A percentile compares a stretch with the other conserved stretches of the same genome.
Evolutionary conservation across 2,329 filamentous ascomycete genomes (phyloP).

Genomic region (Aureobasidium vineae): DNA sequence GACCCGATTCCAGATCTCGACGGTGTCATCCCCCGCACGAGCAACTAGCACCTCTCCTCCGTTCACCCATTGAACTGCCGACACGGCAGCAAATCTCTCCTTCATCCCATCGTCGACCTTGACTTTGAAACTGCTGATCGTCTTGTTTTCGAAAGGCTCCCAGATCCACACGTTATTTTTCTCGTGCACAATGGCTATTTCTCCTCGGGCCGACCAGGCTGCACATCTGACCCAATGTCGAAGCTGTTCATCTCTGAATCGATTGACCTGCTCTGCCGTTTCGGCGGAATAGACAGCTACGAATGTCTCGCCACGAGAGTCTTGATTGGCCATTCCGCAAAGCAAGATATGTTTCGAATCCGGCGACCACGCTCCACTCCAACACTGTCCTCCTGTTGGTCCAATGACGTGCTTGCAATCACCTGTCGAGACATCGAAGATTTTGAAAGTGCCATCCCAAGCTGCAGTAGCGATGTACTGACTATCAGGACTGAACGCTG

Average conservation of each 20-base stretch:
- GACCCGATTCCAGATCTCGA: conserved; percentile 7
- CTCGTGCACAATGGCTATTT: not conserved
- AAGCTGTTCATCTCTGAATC: not conserved
- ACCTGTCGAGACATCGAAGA: not conserved
- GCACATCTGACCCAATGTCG: not conserved
- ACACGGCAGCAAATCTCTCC: not conserved
- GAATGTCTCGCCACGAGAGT: not conserved
- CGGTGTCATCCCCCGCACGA: not conserved
- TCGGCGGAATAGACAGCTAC: conserved; percentile 1
- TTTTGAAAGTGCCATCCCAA: conserved; percentile 7
- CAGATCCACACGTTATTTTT: not conserved
- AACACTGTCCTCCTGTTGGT: conserved; percentile 11
- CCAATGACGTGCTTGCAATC: conserved; percentile 9
- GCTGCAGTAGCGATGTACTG: conserved; percentile 1
- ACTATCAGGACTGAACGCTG: not conserved
- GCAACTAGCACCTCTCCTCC: not conserved
- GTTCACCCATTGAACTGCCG: not conserved
- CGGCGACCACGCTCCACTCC: not conserved
- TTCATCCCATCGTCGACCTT: not conserved
- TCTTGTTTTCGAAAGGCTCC: conserved; percentile 1
- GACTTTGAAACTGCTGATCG: not conserved
- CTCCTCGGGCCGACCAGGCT: not conserved
- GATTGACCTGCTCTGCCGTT: not conserved
- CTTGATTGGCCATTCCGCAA: not conserved
- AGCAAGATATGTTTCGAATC: not conserved